These are phyloP conservation scores for Calvatia gigantea DNA, from an alignment of 768 basidiomycete species.

Conservation along the genomic window DNA sequence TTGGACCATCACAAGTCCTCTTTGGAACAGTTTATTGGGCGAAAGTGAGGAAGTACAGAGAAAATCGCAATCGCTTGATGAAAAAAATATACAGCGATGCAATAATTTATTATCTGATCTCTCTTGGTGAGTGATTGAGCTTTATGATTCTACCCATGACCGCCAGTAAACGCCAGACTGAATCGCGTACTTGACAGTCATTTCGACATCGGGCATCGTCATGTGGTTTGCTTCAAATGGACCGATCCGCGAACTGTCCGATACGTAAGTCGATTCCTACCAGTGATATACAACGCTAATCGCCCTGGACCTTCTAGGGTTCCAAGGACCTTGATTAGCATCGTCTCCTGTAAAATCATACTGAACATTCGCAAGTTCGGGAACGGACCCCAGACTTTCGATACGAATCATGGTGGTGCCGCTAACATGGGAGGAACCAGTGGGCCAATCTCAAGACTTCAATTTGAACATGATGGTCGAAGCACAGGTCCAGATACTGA, in stretches of 20 bases:
- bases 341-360: not conserved
- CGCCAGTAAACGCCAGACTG: not conserved
- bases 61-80: not conserved
- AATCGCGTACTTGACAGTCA: not conserved
- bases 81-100: slow-evolving; percentile 2
- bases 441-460: not conserved
- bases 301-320: not conserved
- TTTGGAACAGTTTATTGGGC: not conserved
- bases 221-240: not conserved
- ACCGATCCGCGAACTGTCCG: not conserved
- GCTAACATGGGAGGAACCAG: not conserved
- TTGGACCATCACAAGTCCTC: not conserved
- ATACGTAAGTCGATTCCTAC: not conserved
- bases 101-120: not conserved
- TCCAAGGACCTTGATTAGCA: not conserved
- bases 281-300: not conserved
- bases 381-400: not conserved
- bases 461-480: not conserved
- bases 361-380: slow-evolving; percentile 3
- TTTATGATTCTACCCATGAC: not conserved
- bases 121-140: not conserved
- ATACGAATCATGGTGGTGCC: not conserved
- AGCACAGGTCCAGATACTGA: not conserved
- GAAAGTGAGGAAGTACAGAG: not conserved
- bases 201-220: not conserved